Evolutionary conservation across 2,329 filamentous ascomycete genomes (phyloP), one percentile per base, ranked within the genome.

Genomic region (Colletotrichum spinosum): DNA sequence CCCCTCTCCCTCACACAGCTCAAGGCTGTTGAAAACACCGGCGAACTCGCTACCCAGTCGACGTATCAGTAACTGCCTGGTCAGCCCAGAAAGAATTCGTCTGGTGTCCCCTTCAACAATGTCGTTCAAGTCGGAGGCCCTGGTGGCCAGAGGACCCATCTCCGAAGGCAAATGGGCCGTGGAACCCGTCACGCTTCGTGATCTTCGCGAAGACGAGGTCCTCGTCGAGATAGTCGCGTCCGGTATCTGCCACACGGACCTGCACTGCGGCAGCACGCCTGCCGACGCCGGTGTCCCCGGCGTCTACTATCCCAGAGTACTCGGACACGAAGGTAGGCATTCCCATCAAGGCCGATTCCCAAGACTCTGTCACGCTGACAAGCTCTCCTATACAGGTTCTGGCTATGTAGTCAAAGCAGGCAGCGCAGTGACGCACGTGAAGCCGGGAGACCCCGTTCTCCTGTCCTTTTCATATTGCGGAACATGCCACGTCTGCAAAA

Each of bases 181-280:
- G 7, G 74, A 76, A 35, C 66, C 70, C 0, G 73, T 77, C 1
- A 70, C 67, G 1, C 70, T 76, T 11, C 72, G 73, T 10, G 70
- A 66, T n/a, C 58, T 66, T 17, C 58, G 58, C 25, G 34, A 44
- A 25, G 80, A 84, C 37, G 85, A 87, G 71, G 72, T 86, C 2
- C 74, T 86, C 2, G 80, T 87, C 4, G 81, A 84, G 46, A 82
- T 87, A 63, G 76, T 86, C 1, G 83, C 85, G 0, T 81, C 81
- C 0, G 85, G 85, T 0, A 80, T 88, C 54, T 88, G 85, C 67
- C 85, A 88, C 64, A 85, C 84, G 0, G 85, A 88, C 67, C 70
- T 85, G 9, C 72, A 81, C 35, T 79, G 84, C 55, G 83, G 80
- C 2, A 76, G 79, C 8, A 74, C 71, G 0, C 61, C 50, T 2